phyloP scores from a whole-genome alignment of 2,329 filamentous ascomycete species.

The Thermothelomyces thermophilus region DNA sequence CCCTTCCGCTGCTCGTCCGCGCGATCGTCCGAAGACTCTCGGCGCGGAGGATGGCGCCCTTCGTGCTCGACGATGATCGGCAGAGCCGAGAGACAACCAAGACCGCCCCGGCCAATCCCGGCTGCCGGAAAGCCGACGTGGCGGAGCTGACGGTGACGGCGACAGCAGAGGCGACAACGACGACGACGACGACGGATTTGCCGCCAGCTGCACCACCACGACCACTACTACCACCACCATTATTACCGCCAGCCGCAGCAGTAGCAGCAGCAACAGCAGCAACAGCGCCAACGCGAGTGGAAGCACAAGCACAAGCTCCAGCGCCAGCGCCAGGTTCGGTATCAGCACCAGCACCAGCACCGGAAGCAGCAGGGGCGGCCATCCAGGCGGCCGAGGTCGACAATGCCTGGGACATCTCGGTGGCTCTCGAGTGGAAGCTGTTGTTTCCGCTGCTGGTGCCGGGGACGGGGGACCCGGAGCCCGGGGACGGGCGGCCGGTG shows the following conservation, averaged over 20 bases:
- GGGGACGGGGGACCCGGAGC: slow-evolving; percentile 8
- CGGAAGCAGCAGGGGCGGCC: not conserved
- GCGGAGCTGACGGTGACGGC: too few relatives aligned
- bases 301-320: too few relatives aligned
- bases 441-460: slow-evolving; percentile 25
- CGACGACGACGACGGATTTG: too few relatives aligned
- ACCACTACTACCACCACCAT: not conserved
- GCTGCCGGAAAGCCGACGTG: too few relatives aligned
- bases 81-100: not conserved
- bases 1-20: not conserved
- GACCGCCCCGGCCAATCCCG: not conserved
- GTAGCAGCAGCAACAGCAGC: not conserved
- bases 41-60: slow-evolving; percentile 12
- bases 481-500: slow-evolving; percentile 8
- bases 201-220: too few relatives aligned
- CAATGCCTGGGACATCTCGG: slow-evolving; percentile 20
- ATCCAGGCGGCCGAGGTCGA: slow-evolving; percentile 9
- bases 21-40: not conserved
- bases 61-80: slow-evolving; percentile 13
- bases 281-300: too few relatives aligned
- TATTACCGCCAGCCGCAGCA: too few relatives aligned
- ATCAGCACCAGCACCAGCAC: not conserved
- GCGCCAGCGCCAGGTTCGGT: too few relatives aligned
- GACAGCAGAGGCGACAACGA: too few relatives aligned
- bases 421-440: slow-evolving; percentile 32